These are phyloP conservation scores for Trifolium subterraneum DNA, from an alignment of 306 rosid species.

Conservation along the genomic window DNA sequence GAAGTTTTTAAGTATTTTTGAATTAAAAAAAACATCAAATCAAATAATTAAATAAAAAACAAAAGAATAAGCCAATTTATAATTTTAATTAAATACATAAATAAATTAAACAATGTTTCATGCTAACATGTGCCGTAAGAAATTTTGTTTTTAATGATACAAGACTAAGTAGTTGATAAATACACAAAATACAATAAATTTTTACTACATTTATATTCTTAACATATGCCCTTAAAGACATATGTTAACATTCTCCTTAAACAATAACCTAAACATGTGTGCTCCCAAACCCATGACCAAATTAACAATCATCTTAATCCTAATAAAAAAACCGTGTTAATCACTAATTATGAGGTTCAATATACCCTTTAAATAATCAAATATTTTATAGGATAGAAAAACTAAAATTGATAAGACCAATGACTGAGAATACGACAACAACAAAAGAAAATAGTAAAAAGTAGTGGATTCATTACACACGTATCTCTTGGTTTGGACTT, in stretches of 20 bases:
- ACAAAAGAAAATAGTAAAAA: conserved; percentile 59
- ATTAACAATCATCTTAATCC: conserved; percentile 3
- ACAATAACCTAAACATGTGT: conserved; percentile 29
- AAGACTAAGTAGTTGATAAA: too few species aligned
- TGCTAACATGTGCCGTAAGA: too few species aligned
- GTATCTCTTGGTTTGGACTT: conserved; percentile 26
- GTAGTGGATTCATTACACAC: conserved; percentile 42
- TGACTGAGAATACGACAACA: conserved; percentile 58
- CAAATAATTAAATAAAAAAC: background rate
- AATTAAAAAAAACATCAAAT: too few species aligned
- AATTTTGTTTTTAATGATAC: too few species aligned
- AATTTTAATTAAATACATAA: background rate
- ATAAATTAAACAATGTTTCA: too few species aligned
- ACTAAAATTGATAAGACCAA: conserved; percentile 57
- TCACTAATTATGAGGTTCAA: conserved; percentile 44
- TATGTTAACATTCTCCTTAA: too few species aligned
- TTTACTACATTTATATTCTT: too few species aligned
- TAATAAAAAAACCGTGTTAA: conserved; percentile 15
- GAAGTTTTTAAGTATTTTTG: too few species aligned
- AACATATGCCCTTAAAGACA: too few species aligned
- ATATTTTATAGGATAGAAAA: conserved; percentile 16
- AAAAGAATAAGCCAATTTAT: background rate
- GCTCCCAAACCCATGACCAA: conserved; percentile 38
- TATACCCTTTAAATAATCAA: conserved; percentile 24
- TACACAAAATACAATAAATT: too few species aligned